These are phyloP conservation scores for Ascochyta viciae-villosae DNA, from an alignment of 2,329 filamentous ascomycete genomes.

Conservation along the genomic window DNA sequence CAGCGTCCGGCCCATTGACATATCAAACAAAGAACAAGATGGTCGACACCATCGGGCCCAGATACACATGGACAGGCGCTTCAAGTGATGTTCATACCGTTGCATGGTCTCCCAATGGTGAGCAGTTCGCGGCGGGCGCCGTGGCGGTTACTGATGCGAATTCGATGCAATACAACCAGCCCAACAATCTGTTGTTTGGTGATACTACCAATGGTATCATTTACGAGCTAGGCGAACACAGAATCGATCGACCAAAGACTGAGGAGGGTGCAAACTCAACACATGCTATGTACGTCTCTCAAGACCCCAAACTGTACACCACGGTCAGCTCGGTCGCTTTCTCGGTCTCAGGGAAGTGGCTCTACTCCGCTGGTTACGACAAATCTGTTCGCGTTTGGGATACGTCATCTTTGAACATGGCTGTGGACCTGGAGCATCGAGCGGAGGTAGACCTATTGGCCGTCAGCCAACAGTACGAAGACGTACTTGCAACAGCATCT, in stretches of 20 bases:
- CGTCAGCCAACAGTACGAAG: constrained; percentile 41
- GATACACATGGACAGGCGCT: constrained; percentile 61
- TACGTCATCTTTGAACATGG: constrained; percentile 27
- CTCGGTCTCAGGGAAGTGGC: constrained; percentile 51
- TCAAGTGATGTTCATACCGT: constrained; percentile 65
- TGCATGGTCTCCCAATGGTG: constrained; percentile 63
- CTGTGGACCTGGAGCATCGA: constrained; percentile 50
- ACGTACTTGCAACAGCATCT: constrained; percentile 59
- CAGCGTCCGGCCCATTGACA: constrained; percentile 28
- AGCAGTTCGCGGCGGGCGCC: constrained; percentile 63
- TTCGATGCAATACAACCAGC: constrained; percentile 67
- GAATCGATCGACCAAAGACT: constrained; percentile 51
- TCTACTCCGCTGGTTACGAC: constrained; percentile 65
- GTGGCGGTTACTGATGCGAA: constrained; percentile 62
- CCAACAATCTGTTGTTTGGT: constrained; percentile 64
- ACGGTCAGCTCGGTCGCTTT: constrained; percentile 65
- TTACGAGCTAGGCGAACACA: constrained; percentile 63
- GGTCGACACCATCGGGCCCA: constrained; percentile 53
- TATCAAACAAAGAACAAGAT: constrained; percentile 39
- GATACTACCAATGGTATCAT: constrained; percentile 52
- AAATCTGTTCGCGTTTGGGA: constrained; percentile 55
- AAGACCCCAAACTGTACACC: constrained; percentile 62
- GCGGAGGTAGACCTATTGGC: constrained; percentile 61
- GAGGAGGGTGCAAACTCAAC: constrained; percentile 52
- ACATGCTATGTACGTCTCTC: constrained; percentile 55